Base-by-base conservation (phyloP, 2,329 filamentous ascomycete genomes). In the Pseudogymnoascus sp. region DNA sequence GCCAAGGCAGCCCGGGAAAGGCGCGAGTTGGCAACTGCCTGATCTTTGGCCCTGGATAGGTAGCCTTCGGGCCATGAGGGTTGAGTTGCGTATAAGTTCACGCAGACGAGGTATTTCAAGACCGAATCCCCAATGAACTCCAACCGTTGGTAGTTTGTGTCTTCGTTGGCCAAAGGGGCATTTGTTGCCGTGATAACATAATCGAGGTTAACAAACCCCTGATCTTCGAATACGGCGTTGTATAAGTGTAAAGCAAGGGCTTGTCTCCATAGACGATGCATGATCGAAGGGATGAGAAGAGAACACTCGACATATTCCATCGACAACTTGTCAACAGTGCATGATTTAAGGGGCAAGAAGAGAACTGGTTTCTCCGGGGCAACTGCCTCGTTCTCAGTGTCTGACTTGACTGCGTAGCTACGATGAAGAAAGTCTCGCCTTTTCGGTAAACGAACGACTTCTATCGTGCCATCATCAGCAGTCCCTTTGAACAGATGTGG, bases 81-180 rank as follows among this genome's bases (percentile, higher is more conserved):
- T 65, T 92, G 75, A 33, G 79, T 72, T 17, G 80, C 79, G 17
- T 79, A 77, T 2, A 93, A 79, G 63, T 91, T 87, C 1, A 91
- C 73, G 0, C 86, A 85, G 0, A 88, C 81, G 57, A 84, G 85
- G 64, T 88, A 83, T 70, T 97, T 97, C 38, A 97, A 79, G 1
- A 96, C 79, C 0, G 86, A 86, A 70, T 97, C 93, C 0, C 95
- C 95, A 0, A 97, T 77, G 68, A 96, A 96, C 72, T 97, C 95
- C 0, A 96, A 78, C 2, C 89, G 81, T 69, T 97, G 89, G 71
- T 97, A 97, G 67, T 96, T 83, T 0, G 80, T 81, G 1, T 77
- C 73, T 59, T 87, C 85, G 2, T 74, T 71, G 0, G 90, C 85
- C 1, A 79, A 79, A 0, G 87, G 83, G 0, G 90, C 79, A 61